Base-by-base conservation (phyloP, 1,284 basidiomycete species). In the Mycena sp. region DNA sequence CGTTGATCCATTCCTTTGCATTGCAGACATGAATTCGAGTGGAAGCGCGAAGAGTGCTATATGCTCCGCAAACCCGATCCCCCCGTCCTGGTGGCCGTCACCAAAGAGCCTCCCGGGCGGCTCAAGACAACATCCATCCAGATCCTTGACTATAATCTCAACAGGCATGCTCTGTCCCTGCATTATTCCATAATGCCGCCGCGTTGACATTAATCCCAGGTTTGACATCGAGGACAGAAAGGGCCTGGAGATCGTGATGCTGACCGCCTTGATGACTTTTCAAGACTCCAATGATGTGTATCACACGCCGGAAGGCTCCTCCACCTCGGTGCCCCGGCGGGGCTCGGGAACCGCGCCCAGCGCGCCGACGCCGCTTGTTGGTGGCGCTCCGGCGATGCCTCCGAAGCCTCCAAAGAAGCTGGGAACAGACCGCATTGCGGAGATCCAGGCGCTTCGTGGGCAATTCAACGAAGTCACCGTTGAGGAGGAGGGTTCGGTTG, bases 11-110 rank as follows among this genome's bases (percentile, higher is more conserved):
- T 7, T 9, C 32, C 26, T 44, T 41, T 25, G 35, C 7, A 5
- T 25, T 41, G n/a, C 69, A 93, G 91, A 38, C 88, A 93, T 64
- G 87, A 90, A 58, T 92, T 92, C 67, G 92, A 94, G 72, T 94
- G 92, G 92, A 91, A 87, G 72, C 84, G 89, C 44, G 90, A 93
- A 73, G 89, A 91, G 69, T 64, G 58, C 26, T 64, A 84, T 74
- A 87, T 94, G 72, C 76, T 95, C 44, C 87, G 93, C 44, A 93
- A 93, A 72, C 92, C 93, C 4, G 93, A 95, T 69, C 93, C 93
- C 5, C 89, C 90, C 11, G 91, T 95, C 1, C 83, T 94, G 2
- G 88, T 94, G 12, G 92, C 92, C 0, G 81, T 92, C 28, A 92
- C 90, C 16, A 93, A 90, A 72, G 90, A 92, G 54, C 85, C 89